Conservation (phyloP, 2,329 filamentous ascomycete species). For the Proliferodiscus dingleyae region DNA sequence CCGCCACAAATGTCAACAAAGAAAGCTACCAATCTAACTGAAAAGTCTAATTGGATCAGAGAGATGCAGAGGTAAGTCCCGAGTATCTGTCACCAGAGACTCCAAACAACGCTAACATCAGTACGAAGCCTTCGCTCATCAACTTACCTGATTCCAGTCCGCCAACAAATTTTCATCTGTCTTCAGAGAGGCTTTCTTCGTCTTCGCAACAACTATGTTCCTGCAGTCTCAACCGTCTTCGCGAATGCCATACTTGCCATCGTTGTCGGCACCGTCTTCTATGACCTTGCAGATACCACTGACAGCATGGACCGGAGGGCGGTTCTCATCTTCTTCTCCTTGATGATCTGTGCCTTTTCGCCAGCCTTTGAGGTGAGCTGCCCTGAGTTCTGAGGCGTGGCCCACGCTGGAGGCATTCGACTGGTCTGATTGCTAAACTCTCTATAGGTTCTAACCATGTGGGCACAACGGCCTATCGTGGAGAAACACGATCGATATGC, state of each 20-base stretch:
- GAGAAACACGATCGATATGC: constrained; percentile 86
- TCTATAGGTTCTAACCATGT: constrained; percentile 75
- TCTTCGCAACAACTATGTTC: background rate
- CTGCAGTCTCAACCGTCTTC: constrained; percentile 15
- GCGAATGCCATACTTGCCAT: constrained; percentile 48
- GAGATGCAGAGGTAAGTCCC: background rate
- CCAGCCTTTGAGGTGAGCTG: constrained; percentile 47
- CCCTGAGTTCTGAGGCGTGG: background rate
- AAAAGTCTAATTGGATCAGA: background rate
- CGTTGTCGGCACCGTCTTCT: constrained; percentile 61
- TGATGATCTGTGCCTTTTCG: constrained; percentile 61
- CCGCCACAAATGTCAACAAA: constrained; percentile 12
- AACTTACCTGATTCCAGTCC: background rate
- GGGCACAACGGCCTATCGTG: constrained; percentile 84
- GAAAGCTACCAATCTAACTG: no score
- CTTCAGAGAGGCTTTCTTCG: constrained; percentile 1
- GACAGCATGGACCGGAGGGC: constrained; percentile 56
- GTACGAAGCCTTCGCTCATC: background rate
- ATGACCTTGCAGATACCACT: constrained; percentile 50
- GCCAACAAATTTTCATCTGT: constrained; percentile 1
- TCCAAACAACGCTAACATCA: background rate
- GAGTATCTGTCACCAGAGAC: background rate
- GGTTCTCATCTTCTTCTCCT: constrained; percentile 63
- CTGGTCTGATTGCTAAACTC: constrained; percentile 12
- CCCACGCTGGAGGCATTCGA: constrained; percentile 1